A percentile compares a stretch with the other conserved stretches of the same genome.
Evolutionary conservation across 345 rosid genomes (phyloP).

Genomic region (Gynandropsis gynandra): DNA sequence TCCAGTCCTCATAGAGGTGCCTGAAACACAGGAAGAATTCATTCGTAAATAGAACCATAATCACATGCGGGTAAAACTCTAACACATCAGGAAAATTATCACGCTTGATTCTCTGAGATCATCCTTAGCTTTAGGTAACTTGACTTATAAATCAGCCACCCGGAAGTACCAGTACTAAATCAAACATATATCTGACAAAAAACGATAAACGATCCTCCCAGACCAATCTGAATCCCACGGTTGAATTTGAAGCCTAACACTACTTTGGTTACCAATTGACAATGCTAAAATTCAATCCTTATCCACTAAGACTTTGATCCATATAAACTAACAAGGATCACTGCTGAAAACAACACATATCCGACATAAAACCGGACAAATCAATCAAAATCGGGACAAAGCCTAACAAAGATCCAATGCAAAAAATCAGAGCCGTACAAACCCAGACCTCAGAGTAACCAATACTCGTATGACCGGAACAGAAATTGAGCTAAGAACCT

Average conservation of each 20-base stretch:
- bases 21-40: conserved; percentile 19
- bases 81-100: too few species aligned
- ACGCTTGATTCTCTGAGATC: conserved; percentile 4
- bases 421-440: background rate
- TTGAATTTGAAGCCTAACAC: conserved; percentile 8
- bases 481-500: conserved; percentile 10
- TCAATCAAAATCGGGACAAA: background rate
- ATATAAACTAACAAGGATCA: background rate
- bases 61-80: background rate
- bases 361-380: background rate
- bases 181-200: too few species aligned
- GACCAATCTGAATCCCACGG: background rate
- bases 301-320: background rate
- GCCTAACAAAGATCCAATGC: background rate
- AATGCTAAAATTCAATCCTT: background rate
- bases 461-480: background rate
- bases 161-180: too few species aligned
- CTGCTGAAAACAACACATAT: background rate
- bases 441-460: conserved; percentile 11
- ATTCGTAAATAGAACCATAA: background rate
- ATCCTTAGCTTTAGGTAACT: background rate
- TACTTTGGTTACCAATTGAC: conserved; percentile 8
- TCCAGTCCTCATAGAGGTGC: conserved; percentile 21
- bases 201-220: background rate
- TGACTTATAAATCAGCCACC: too few species aligned